Evolutionary conservation across 2,329 filamentous ascomycete genomes (phyloP).

Genomic region (Nigrospora oryzae): DNA sequence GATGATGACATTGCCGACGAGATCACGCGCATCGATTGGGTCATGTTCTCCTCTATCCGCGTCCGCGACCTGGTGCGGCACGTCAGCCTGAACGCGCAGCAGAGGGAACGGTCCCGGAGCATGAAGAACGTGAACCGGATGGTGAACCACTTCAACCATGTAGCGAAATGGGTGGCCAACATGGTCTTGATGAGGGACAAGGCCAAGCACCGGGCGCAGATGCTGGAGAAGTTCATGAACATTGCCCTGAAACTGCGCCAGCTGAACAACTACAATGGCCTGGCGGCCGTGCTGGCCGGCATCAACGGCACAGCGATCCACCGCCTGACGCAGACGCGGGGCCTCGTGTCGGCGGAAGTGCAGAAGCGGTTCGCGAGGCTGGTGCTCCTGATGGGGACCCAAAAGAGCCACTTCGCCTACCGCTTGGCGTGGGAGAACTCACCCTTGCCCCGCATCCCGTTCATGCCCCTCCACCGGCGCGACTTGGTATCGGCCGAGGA

Average conservation of each 20-base stretch:
- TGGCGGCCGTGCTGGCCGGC: conserved; percentile 89
- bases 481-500: conserved; percentile 90
- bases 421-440: conserved; percentile 98
- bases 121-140: conserved; percentile 87
- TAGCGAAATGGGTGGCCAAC: conserved; percentile 74
- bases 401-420: conserved; percentile 90
- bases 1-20: conserved; percentile 85
- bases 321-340: conserved; percentile 70
- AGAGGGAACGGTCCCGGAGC: conserved; percentile 67
- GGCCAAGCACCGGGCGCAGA: conserved; percentile 84
- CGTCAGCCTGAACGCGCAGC: conserved; percentile 64
- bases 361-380: conserved; percentile 83
- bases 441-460: conserved; percentile 81
- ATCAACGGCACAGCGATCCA: conserved; percentile 84
- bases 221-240: conserved; percentile 92
- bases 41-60: conserved; percentile 92
- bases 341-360: conserved; percentile 61
- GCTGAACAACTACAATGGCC: conserved; percentile 92
- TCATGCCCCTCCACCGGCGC: conserved; percentile 79
- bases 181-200: conserved; percentile 88
- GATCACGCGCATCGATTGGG: conserved; percentile 93
- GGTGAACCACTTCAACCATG: conserved; percentile 86
- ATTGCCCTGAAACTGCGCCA: conserved; percentile 80
- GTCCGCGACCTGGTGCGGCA: conserved; percentile 89
- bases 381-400: conserved; percentile 84